Percentiles rank a stretch among this genome's conserved stretches.
phyloP scores from a whole-genome alignment of 2,329 filamentous ascomycete genomes.

The Colletotrichum sansevieriae region DNA sequence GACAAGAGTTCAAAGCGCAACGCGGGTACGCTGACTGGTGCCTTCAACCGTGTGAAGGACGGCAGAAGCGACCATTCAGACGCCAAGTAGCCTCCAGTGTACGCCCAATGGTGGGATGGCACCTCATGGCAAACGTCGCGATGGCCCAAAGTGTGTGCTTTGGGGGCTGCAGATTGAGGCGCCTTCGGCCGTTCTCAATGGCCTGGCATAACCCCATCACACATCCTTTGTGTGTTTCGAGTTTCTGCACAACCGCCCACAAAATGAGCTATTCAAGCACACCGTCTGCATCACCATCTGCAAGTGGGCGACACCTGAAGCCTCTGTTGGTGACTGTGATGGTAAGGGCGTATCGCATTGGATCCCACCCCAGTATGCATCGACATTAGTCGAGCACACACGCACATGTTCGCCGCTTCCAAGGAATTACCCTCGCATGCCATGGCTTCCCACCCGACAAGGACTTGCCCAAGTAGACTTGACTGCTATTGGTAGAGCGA shows the following conservation, averaged over 20 bases:
- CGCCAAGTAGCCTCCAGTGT: constrained; percentile 23
- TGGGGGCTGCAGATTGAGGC: constrained; percentile 5
- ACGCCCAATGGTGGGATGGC: constrained; percentile 33
- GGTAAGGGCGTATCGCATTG: constrained; percentile 13
- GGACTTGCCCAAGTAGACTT: constrained; percentile 21
- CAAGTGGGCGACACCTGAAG: neutral
- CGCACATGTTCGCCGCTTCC: constrained; percentile 38
- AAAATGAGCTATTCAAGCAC: constrained; percentile 9
- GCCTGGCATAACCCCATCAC: constrained; percentile 29
- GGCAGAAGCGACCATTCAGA: constrained; percentile 25
- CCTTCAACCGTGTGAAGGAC: constrained; percentile 14
- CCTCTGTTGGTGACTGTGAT: constrained; percentile 20
- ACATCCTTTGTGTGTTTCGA: constrained; percentile 41
- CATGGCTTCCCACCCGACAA: constrained; percentile 22
- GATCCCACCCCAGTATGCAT: constrained; percentile 37
- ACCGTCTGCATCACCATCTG: constrained; percentile 16
- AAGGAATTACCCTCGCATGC: constrained; percentile 37
- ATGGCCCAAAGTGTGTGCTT: constrained; percentile 25
- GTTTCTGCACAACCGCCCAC: constrained; percentile 40
- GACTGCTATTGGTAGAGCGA: constrained; percentile 6
- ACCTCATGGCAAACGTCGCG: constrained; percentile 30
- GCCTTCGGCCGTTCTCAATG: constrained; percentile 32
- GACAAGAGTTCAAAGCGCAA: constrained; percentile 33
- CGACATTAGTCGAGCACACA: constrained; percentile 39
- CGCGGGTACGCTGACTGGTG: constrained; percentile 36